Conservation (phyloP, 768 basidiomycete species). For the Xerocomus spinulosus region DNA sequence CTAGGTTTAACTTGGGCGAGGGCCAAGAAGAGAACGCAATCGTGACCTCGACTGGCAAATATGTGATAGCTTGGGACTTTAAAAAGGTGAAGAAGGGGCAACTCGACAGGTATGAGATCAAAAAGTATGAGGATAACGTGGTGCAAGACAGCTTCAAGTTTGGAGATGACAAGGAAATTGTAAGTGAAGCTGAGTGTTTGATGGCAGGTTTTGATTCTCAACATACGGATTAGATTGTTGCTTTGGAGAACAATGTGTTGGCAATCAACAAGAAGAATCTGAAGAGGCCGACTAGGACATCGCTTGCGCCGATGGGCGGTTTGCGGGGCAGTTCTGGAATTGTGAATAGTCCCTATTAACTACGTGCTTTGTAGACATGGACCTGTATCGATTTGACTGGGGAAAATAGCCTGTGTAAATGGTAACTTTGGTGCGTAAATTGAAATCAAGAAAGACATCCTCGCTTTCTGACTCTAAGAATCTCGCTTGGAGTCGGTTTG, state of each 20-base stretch:
- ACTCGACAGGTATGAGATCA: conserved; percentile 91
- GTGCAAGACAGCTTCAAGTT: conserved; percentile 98
- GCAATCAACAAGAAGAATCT: conserved; percentile 92
- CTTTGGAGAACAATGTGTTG: conserved; percentile 89
- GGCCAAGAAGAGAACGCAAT: conserved; percentile 91
- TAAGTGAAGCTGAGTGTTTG: conserved; percentile 34
- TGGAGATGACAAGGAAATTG: conserved; percentile 95
- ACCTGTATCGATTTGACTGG: not conserved
- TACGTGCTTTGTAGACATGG: not conserved
- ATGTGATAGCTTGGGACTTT: conserved; percentile 97
- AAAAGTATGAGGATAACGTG: conserved; percentile 90
- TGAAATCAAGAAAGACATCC: conserved; percentile 21
- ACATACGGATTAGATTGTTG: conserved; percentile 69
- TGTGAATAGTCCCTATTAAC: conserved; percentile 62
- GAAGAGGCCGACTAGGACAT: conserved; percentile 73
- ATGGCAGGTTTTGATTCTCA: conserved; percentile 1
- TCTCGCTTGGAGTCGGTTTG: not conserved
- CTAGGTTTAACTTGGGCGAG: conserved; percentile 88
- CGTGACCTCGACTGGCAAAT: conserved; percentile 89
- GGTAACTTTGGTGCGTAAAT: conserved; percentile 9
- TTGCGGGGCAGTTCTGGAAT: conserved; percentile 55
- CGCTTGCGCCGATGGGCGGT: conserved; percentile 47
- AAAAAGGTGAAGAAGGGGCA: conserved; percentile 90
- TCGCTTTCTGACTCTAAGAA: conserved; percentile 12
- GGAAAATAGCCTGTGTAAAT: not conserved